A percentile compares a stretch with the other conserved stretches of the same genome.
phyloP scores from a whole-genome alignment of 73 alveolate genomes.

The Effrenium voratum region DNA sequence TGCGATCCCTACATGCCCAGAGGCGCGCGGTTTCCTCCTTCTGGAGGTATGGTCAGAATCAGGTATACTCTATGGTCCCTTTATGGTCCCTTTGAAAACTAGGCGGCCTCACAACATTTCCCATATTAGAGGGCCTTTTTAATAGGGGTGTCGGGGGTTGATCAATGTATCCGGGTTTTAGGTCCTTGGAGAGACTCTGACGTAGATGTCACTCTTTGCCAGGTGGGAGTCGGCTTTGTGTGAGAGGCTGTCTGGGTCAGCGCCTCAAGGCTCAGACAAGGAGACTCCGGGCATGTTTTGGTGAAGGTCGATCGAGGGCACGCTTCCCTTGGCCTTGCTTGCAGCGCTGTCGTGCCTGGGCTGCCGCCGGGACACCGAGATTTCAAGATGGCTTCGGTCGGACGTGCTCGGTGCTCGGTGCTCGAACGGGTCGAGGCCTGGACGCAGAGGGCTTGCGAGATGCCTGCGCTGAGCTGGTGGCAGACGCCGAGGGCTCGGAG shows the following conservation, averaged over 20 bases:
- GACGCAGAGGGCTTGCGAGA: slow-evolving; percentile 67
- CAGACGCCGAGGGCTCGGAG: slow-evolving; percentile 10
- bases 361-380: slow-evolving; percentile 8
- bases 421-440: slow-evolving; percentile 58
- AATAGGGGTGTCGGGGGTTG: neutral
- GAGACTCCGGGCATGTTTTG: neutral
- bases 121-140: neutral
- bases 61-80: no score
- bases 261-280: neutral
- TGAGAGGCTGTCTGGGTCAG: slow-evolving; percentile 73
- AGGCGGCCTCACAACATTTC: neutral
- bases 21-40: no score
- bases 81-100: no score
- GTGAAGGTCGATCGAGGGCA: slow-evolving; percentile 74
- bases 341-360: slow-evolving; percentile 88
- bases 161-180: neutral
- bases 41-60: no score
- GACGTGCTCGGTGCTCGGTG: neutral
- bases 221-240: slow-evolving; percentile 93
- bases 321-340: slow-evolving; percentile 72
- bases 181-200: neutral
- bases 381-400: neutral
- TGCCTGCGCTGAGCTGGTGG: slow-evolving; percentile 58
- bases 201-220: no score
- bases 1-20: slow-evolving; percentile 87